Base-by-base conservation (phyloP, 2,329 filamentous ascomycete species). In the Fonsecaea erecta region DNA sequence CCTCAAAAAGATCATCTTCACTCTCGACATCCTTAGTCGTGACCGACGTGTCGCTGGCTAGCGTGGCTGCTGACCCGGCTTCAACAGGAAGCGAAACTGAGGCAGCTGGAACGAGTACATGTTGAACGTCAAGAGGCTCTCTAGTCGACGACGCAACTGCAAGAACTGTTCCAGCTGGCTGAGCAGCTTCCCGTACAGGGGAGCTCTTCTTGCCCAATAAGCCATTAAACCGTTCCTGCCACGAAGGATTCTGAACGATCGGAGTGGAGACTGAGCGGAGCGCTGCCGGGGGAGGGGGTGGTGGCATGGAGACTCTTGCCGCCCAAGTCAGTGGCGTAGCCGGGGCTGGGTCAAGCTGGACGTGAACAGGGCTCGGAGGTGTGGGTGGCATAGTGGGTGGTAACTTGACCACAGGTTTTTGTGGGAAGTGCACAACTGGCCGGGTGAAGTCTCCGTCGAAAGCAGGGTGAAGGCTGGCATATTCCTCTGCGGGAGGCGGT, bases 1-100 rank as follows among this genome's bases (percentile, higher is more conserved):
- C 89, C 73, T 92, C 90, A 69, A 93, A 93, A 69, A 91, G 91
- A 67, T 90, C 89, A 71, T 93, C 90, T 1, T 91, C 88, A 68
- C 92, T 90, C 5, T 90, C 89, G 78, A 92, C 89, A 54, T 87
- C 86, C 73, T 89, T 90, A 3, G 87, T 87, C 16, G 82, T 82
- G 21, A 84, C 74, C 32, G 82, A 61, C 12, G 37, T 35, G 32
- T 67, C 56, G 12, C 46, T 34, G 18, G 52, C 37, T 3, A 58
- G 18, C 11, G 51, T 7, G n/a, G n/a, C n/a, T 40, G 18, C 51
- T 21, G 18, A 16, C 30, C 26, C 59, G 5, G 11, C 40, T 28
- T 65, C 52, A 32, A 63, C 35, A 35, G 69, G 69, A n/a, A 68
- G 64, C 24, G 70, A 69, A 12, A 70, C 68, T 26, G 68, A 65